These are phyloP conservation scores for Ceratobasidium papillatum DNA, from an alignment of 1,284 basidiomycete species.

Conservation along the genomic window DNA sequence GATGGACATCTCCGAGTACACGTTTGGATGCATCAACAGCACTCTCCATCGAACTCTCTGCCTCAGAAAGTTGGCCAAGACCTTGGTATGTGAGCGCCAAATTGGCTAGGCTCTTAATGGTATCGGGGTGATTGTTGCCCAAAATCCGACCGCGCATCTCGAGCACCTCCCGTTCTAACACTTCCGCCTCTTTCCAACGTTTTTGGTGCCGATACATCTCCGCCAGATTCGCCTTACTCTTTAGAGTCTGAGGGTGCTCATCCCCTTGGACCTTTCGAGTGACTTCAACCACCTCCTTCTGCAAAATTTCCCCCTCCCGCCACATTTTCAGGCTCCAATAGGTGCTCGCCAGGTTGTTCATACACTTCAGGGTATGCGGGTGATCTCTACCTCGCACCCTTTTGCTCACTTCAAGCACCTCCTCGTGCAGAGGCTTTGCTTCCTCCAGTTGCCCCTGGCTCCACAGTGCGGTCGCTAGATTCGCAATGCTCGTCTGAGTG, in stretches of 20 bases:
- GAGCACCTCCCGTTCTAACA: neutral
- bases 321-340: neutral
- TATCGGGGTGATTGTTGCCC: neutral
- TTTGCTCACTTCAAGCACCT: slow-evolving; percentile 5
- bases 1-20: neutral
- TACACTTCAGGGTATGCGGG: slow-evolving; percentile 1
- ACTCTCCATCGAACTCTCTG: slow-evolving; percentile 3
- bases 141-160: neutral
- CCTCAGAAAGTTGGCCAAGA: slow-evolving; percentile 11
- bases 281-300: slow-evolving; percentile 14
- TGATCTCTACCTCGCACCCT: slow-evolving; percentile 9
- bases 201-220: slow-evolving; percentile 13
- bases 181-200: slow-evolving; percentile 15
- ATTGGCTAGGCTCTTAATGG: neutral
- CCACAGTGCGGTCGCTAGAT: slow-evolving; percentile 4
- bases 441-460: slow-evolving; percentile 8
- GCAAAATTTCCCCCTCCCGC: slow-evolving; percentile 1
- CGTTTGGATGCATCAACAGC: neutral
- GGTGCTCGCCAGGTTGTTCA: slow-evolving; percentile 10
- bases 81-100: slow-evolving; percentile 4
- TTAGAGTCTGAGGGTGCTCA: slow-evolving; percentile 5
- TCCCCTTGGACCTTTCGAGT: neutral
- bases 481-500: slow-evolving; percentile 2
- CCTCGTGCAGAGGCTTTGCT: neutral
- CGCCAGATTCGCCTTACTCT: slow-evolving; percentile 6